Base-by-base conservation (phyloP, 2,329 filamentous ascomycete genomes). In the Pezicula rhizophila region DNA sequence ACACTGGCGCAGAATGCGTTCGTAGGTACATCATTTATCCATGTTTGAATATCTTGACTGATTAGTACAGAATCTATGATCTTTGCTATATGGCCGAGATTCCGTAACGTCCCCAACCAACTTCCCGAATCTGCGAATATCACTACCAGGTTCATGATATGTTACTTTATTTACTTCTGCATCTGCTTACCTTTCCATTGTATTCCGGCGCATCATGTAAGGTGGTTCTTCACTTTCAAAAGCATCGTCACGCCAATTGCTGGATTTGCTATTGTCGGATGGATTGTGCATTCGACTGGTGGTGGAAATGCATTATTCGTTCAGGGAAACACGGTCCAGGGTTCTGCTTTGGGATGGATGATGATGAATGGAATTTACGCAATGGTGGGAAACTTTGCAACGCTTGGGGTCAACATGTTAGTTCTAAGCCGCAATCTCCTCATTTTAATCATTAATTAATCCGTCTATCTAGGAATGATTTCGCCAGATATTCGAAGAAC, bases 111-210 rank as follows among this genome's bases (percentile, higher is more conserved):
- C 50, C 57, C 57, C 45, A 82, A 82, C 55, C 64, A 67, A 14
- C 67, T 82, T 2, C 66, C 63, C 2, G 67, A 62, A 8, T 71
- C 76, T 23, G 46, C 47, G 12, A 77, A 77, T 17, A 78, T 79
- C 41, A 77, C 74, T 5, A 77, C 73, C 3, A 70, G 77, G 50
- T 73, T 74, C 10, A 70, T 82, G 68, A 57, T 78, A 15, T 70
- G 68, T 28, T 78, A 78, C 55, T 73, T 82, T 52, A 56, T 82
- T 26, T 51, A 50, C 17, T 55, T 35, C 15, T n/a, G 51, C 5
- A 40, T 53, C 17, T 48, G 48, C 37, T 23, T 55, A 20, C 51
- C 48, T 7, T 55, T 80, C 44, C 59, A 81, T 14, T 65, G 76
- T 52, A 77, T 80, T 52, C 76, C 75, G 25, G 46, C 49, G 18